Base-by-base conservation (phyloP, 139 green algal genomes). In the Coelastrella sp. region DNA sequence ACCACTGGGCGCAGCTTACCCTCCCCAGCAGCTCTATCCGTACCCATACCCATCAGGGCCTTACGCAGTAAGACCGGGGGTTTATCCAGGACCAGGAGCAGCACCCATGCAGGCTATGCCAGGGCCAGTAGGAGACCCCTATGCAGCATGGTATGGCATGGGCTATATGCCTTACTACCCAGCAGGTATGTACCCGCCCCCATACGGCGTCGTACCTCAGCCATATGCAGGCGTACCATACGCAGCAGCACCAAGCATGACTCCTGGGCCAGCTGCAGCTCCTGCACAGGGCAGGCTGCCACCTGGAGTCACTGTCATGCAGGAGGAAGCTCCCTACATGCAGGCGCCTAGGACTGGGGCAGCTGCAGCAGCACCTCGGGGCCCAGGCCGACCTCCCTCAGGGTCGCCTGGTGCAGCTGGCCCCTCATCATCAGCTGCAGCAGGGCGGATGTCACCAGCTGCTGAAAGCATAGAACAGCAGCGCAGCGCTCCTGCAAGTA, bases 131-230 rank as follows among this genome's bases (percentile, higher is more conserved):
- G 68, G 68, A 32, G 83, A 88, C 17, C 83, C 83, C 4, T 88
- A 88, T 13, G 83, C 66, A 73, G 82, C 17, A 58, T 88, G 83
- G 83, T 88, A 88, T 58, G 83, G 58, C 13, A 88, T 88, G 83
- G 83, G 83, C 19, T 88, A 88, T 17, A 75, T 88, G 83, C 83
- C 83, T 14, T 80, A 80, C 47, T 88, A 88, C 20, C 68, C 23
- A 4, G 66, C 83, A 22, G 83, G 83, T 0, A 88, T 88, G 83
- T 88, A 88, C 11, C 23, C 83, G 54, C 82, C 65, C 16, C 74
- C 74, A 16, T 86, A 75, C 74, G 80, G 59, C 17, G 57, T 81
- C 17, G 3, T 80, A 22, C 82, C 82, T 7, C 83, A 88, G 68
- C 83, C 83, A 4, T 80, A 80, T n/a, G 58, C 54, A 10, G 54